phyloP scores from a whole-genome alignment of 192 early-diverging fungal genomes.

The Phlyctochytrium arcticum region DNA sequence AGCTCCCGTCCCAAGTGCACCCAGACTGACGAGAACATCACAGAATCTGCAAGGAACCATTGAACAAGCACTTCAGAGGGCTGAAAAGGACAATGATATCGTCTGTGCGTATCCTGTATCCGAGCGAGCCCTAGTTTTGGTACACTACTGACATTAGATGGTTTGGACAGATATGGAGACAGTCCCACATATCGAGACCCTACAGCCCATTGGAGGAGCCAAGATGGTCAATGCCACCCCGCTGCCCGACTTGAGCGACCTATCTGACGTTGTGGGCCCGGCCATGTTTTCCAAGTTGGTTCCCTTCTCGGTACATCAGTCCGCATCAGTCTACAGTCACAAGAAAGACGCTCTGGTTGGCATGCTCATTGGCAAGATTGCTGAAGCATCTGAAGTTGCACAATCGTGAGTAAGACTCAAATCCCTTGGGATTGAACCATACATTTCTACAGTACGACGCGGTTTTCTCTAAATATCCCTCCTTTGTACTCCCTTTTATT shows the following conservation, averaged over 20 bases:
- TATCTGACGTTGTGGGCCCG: slow-evolving; percentile 48
- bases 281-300: slow-evolving; percentile 84
- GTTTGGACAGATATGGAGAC: slow-evolving; percentile 58
- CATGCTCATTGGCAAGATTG: slow-evolving; percentile 57
- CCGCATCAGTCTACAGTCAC: slow-evolving; percentile 79
- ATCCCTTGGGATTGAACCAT: too few species aligned
- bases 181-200: slow-evolving; percentile 57
- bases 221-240: slow-evolving; percentile 72
- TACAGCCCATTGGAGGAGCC: slow-evolving; percentile 60
- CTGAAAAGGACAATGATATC: slow-evolving; percentile 88
- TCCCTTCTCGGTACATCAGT: slow-evolving; percentile 89
- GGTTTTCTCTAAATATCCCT: too few species aligned
- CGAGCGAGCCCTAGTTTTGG: background rate
- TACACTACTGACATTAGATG: background rate
- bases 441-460: too few species aligned
- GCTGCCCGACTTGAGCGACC: slow-evolving; percentile 57
- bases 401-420: too few species aligned
- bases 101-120: slow-evolving; percentile 43
- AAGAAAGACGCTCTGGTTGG: slow-evolving; percentile 74
- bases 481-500: too few species aligned
- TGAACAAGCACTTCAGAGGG: slow-evolving; percentile 42
- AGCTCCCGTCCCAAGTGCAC: background rate
- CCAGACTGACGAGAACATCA: background rate
- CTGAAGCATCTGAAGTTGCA: slow-evolving; percentile 60
- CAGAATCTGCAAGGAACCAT: slow-evolving; percentile 22